Conservation (phyloP, 768 basidiomycete genomes). For the Lentinula edodes region DNA sequence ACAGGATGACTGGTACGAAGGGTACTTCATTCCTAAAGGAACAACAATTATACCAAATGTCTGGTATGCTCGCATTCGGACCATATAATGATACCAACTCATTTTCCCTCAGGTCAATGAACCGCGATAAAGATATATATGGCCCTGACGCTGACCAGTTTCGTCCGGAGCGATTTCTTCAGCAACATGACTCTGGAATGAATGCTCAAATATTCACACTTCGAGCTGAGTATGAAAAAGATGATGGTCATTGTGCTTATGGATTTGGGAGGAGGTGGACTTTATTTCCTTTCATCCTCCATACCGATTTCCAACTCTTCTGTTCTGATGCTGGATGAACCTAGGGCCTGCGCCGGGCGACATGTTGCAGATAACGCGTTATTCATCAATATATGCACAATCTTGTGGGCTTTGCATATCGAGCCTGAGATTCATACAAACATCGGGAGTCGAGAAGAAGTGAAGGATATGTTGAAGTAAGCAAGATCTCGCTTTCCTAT, state of each 20-base stretch:
- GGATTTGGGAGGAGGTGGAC: constrained; percentile 1
- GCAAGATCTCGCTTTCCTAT: background rate
- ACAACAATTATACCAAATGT: background rate
- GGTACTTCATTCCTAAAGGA: constrained; percentile 1
- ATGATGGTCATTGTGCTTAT: background rate
- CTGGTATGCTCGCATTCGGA: background rate
- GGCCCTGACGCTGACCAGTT: constrained; percentile 3
- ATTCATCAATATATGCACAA: background rate
- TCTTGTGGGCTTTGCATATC: background rate
- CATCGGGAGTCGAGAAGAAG: background rate
- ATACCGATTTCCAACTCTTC: too few relatives aligned
- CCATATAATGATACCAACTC: too few relatives aligned
- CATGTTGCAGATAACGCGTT: constrained; percentile 2
- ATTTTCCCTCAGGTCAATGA: background rate
- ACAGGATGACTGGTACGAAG: constrained; percentile 5
- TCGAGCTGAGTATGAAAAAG: background rate
- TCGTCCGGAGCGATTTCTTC: background rate
- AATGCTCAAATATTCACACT: background rate
- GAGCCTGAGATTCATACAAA: background rate
- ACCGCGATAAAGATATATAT: background rate
- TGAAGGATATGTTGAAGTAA: background rate
- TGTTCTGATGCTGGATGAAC: too few relatives aligned
- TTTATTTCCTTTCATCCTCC: too few relatives aligned
- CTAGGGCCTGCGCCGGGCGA: background rate
- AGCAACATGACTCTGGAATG: background rate